Conservation (phyloP, 1,139 yeast genomes). For the Hyphopichia fennica region DNA sequence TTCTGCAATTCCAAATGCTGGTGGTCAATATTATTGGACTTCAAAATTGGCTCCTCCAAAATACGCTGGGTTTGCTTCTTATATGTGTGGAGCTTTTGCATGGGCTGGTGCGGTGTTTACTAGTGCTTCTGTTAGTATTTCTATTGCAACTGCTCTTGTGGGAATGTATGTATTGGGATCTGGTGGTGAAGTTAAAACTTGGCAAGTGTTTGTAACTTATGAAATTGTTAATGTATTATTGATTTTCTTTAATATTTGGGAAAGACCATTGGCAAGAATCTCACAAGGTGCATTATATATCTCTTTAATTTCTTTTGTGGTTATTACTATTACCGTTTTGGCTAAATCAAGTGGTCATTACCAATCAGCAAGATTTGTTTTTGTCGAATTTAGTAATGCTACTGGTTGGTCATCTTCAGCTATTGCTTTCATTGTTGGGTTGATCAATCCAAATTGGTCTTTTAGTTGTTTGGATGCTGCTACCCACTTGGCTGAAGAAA, state of each 20-base stretch:
- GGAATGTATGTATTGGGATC: constrained; percentile 53
- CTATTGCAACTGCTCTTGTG: constrained; percentile 51
- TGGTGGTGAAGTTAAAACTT: constrained; percentile 48
- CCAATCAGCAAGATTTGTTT: constrained; percentile 58
- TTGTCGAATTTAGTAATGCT: constrained; percentile 56
- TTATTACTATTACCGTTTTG: constrained; percentile 57
- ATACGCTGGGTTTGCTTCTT: constrained; percentile 52
- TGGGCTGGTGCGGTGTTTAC: constrained; percentile 63
- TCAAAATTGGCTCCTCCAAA: constrained; percentile 52
- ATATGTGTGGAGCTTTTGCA: constrained; percentile 57
- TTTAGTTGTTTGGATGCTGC: constrained; percentile 46
- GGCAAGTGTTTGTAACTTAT: constrained; percentile 62
- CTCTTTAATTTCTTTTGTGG: constrained; percentile 52
- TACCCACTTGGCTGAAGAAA: constrained; percentile 44
- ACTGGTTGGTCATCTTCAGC: constrained; percentile 66
- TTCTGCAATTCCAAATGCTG: constrained; percentile 63
- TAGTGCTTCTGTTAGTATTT: constrained; percentile 58
- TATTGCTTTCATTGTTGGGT: constrained; percentile 54
- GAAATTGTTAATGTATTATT: constrained; percentile 39
- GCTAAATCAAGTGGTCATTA: constrained; percentile 47
- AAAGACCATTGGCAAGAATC: constrained; percentile 53
- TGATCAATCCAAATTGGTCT: constrained; percentile 46
- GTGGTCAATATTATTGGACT: constrained; percentile 71
- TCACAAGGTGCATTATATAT: constrained; percentile 55
- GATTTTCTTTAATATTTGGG: constrained; percentile 56